Evolutionary conservation across 2,329 filamentous ascomycete species (phyloP), one percentile per base, ranked within the genome.

Genomic region (Triangularia verruculosa): DNA sequence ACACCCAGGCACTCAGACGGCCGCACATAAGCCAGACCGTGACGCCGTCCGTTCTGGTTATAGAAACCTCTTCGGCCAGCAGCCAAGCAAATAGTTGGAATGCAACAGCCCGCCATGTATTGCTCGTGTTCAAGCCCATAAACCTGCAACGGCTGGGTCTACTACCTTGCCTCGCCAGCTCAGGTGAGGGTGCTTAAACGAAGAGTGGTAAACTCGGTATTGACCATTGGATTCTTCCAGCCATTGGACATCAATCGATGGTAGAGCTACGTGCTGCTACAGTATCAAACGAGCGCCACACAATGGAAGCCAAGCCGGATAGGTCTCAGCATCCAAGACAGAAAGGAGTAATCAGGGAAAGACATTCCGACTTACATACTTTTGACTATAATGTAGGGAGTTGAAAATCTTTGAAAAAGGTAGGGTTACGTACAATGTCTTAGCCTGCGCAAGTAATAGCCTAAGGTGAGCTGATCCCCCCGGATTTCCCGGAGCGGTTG

Each of bases 271-370:
- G 59, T 59, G 57, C 62, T 53, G 17, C 24, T 43, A 15, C 30
- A n/a, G 27, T 57, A 20, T 11, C 27, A 24, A 24, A 12, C 53
- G 17, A 30, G 55, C 47, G 57, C 58, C 58, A 22, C n/a, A 56
- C 4, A 63, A 62, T 62, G 63, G 63, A 61, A 65, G 66, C 63
- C 66, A 65, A 67, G 63, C 28, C 63, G 61, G 63, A 43, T 39
- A 47, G 25, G n/a, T 25, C 20, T 15, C 6, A 59, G 6, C n/a
- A 56, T 17, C 39, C 8, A 54, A 27, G 32, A 11, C 51, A 59
- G 32, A 61, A 62, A 62, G n/a, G 30, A 61, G 59, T 12, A 63
- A 67, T 30, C 24, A 60, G 51, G 55, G 39, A 55, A 55, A 5
- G 25, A 28, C 13, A 30, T 30, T 66, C 57, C 59, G 62, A n/a